Evolutionary conservation across 495 filamentous ascomycete species (phyloP), one percentile per base, ranked within the genome.

Genomic region (Xylaria grammica): DNA sequence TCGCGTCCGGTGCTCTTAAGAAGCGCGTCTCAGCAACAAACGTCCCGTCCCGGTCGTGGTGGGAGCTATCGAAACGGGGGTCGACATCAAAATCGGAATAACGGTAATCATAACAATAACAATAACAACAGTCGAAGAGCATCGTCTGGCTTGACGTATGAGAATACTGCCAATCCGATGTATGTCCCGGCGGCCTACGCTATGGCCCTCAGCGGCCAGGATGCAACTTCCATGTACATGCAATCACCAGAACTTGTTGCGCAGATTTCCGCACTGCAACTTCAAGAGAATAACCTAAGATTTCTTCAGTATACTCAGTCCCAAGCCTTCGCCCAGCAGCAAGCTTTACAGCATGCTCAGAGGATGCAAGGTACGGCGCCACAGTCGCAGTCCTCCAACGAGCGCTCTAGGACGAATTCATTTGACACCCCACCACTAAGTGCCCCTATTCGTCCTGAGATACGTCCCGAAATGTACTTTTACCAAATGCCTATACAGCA

Each of bases 1-100:
- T 67, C 82, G 65, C 70, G 80, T 32, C 78, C 82, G 71, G 58
- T 80, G 22, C 69, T 82, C 17, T 44, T 85, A 32, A 81, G 85
- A 51, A 85, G 83, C 67, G 76, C 79, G 26, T 87, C 83, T 29
- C 80, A 86, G 45, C 78, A 81, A 56, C 67, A 77, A 27, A 17
- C 69, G 13, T 71, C 70, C 36, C 81, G 84, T 54, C 84, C 85
- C 15, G 81, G 86, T 26, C 70, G 88, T 48, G 85, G 87, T 52
- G 85, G 86, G n/a, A 77, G 83, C 17, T 85, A 83, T 74, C 80
- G 87, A 42, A 82, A 64, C 27, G 71, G 84, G 40, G 81, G 81
- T 53, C 82, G 87, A 63, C 81, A 85, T 17, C 87, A 83, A 44
- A 82, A 83, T 65, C 82, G 86, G 6, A 81, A 79, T 55, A 74